Evolutionary conservation across 495 filamentous ascomycete species (phyloP).

Genomic region (Cercophora newfieldiana): DNA sequence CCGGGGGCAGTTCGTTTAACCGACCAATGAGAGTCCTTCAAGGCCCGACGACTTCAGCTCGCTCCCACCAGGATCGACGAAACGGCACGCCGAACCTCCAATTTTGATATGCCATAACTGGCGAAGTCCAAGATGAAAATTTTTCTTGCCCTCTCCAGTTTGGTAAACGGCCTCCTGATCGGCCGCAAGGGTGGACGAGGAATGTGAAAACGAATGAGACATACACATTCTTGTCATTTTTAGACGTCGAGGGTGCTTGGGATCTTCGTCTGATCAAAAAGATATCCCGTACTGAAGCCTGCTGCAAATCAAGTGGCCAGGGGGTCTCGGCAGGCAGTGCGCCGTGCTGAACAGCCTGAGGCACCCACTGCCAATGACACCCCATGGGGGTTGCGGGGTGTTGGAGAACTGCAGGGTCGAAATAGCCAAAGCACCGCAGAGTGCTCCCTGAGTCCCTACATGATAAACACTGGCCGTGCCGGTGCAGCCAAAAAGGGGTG

Average conservation of each 20-base stretch:
- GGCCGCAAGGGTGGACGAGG: background rate
- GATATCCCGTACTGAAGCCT: background rate
- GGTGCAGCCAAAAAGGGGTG: background rate
- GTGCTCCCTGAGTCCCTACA: conserved; percentile 15
- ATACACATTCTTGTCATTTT: background rate
- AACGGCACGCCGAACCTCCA: background rate
- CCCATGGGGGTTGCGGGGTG: background rate
- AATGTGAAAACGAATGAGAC: background rate
- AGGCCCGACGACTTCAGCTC: background rate
- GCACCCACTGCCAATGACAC: background rate
- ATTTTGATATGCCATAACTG: background rate
- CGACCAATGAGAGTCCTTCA: background rate
- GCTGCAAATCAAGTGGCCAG: background rate
- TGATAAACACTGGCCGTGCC: conserved; percentile 2
- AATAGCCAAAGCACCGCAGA: conserved; percentile 18
- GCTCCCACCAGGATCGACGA: conserved; percentile 5
- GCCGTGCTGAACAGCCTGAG: background rate
- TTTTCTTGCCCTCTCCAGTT: background rate
- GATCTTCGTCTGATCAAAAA: background rate
- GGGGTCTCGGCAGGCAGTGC: background rate
- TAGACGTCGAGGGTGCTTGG: background rate
- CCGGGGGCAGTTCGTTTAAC: background rate
- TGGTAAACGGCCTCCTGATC: conserved; percentile 1
- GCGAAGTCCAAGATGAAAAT: background rate
- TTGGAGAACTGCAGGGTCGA: background rate